Conservation (phyloP, 805 yeast genomes). For the Candida jianshihensis region DNA sequence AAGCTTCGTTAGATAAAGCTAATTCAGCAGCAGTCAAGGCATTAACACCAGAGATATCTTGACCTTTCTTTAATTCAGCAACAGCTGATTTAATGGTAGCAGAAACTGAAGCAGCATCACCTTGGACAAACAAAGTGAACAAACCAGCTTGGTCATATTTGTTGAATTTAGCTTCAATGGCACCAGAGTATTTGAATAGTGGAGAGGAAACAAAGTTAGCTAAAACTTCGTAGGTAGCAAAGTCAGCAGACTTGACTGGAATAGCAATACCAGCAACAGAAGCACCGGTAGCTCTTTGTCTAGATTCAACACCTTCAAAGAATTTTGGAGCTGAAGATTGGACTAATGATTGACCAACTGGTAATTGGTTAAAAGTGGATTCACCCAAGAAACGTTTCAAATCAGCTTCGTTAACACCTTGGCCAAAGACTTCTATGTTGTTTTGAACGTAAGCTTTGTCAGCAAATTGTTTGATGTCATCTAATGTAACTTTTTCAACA, state of each 20-base stretch:
- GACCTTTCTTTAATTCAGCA: slow-evolving; percentile 43
- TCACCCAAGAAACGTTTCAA: slow-evolving; percentile 60
- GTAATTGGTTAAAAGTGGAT: slow-evolving; percentile 56
- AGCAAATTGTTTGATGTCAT: slow-evolving; percentile 63
- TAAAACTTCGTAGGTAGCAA: slow-evolving; percentile 63
- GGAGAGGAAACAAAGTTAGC: slow-evolving; percentile 58
- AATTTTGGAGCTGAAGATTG: slow-evolving; percentile 33
- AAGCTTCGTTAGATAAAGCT: slow-evolving; percentile 34
- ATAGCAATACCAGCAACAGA: slow-evolving; percentile 77
- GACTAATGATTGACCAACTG: slow-evolving; percentile 49
- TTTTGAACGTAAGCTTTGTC: slow-evolving; percentile 58
- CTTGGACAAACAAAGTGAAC: slow-evolving; percentile 63
- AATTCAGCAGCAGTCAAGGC: slow-evolving; percentile 40
- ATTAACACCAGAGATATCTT: slow-evolving; percentile 52
- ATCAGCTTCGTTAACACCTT: slow-evolving; percentile 69
- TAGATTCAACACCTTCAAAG: slow-evolving; percentile 59
- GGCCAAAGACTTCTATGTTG: slow-evolving; percentile 64
- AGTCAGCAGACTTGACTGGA: slow-evolving; percentile 60
- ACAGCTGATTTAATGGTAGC: slow-evolving; percentile 55
- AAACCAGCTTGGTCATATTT: slow-evolving; percentile 76
- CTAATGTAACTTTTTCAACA: slow-evolving; percentile 46
- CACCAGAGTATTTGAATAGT: slow-evolving; percentile 47
- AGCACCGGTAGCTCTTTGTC: slow-evolving; percentile 56
- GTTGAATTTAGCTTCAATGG: slow-evolving; percentile 45
- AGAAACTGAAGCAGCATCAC: slow-evolving; percentile 52